Percentiles rank a stretch among this genome's conserved stretches.
Evolutionary conservation across 139 green algal genomes (phyloP).

Genomic region (Micractinium sp.): DNA sequence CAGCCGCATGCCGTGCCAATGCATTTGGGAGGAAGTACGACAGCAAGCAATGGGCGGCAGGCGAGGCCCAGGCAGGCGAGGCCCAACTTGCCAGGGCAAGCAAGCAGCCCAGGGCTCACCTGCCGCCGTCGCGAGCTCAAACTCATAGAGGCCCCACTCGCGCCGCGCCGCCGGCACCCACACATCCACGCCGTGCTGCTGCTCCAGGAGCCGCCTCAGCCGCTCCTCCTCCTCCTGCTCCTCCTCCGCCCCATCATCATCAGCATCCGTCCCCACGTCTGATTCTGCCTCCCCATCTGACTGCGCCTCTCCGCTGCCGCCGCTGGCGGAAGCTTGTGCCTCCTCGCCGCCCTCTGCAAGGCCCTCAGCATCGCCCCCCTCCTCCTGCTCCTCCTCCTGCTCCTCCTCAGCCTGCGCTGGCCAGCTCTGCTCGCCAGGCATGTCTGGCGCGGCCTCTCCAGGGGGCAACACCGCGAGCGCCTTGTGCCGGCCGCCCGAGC

Average conservation of each 20-base stretch:
- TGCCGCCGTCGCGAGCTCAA: constrained; percentile 2
- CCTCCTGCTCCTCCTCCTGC: neutral
- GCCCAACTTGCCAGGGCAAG: neutral
- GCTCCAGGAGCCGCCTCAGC: neutral
- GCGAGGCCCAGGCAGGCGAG: no score
- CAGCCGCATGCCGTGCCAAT: neutral
- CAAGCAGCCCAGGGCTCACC: neutral
- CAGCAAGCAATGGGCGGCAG: no score
- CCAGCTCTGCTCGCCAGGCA: neutral
- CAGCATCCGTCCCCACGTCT: neutral
- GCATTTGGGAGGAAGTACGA: neutral
- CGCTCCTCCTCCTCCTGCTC: neutral
- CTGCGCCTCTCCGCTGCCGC: neutral
- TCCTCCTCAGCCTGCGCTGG: neutral
- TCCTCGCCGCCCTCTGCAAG: neutral
- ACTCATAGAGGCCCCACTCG: constrained; percentile 7
- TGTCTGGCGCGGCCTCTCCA: neutral
- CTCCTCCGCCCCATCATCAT: neutral
- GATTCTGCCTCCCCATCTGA: neutral
- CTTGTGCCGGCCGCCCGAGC: neutral
- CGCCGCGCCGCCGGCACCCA: neutral
- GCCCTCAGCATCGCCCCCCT: neutral
- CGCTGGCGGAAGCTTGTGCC: neutral
- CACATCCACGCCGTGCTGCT: neutral
- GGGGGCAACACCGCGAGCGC: neutral